A percentile compares a stretch with the other conserved stretches of the same genome.
Conservation (phyloP, 305 asterid species). For the Fraxinus angustifolia region DNA sequence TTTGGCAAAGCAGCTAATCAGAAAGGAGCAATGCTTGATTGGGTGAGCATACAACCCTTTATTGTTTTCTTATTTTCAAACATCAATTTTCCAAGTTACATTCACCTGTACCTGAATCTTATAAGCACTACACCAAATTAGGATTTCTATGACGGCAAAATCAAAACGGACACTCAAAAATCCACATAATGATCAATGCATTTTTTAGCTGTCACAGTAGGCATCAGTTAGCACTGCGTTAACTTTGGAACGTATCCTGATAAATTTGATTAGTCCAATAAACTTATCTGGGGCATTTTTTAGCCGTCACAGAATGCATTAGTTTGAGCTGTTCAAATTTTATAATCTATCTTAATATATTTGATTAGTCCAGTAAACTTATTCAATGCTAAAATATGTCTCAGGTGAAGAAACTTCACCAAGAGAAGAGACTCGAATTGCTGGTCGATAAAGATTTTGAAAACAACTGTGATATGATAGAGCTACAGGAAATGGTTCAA, state of each 20-base stretch:
- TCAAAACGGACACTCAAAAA: neutral
- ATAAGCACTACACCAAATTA: neutral
- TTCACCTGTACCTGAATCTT: neutral
- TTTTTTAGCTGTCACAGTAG: neutral
- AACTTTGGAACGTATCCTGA: neutral
- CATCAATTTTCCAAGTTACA: neutral
- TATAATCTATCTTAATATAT: neutral
- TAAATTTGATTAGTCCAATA: neutral
- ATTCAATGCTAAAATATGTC: neutral
- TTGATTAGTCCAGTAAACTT: neutral
- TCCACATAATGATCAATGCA: neutral
- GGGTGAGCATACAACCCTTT: conserved; percentile 30
- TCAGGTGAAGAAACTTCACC: conserved; percentile 45
- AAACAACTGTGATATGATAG: conserved; percentile 33
- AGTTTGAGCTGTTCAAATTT: neutral
- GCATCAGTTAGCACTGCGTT: neutral
- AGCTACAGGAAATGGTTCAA: conserved; percentile 47
- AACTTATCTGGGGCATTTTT: neutral
- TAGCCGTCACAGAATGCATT: neutral
- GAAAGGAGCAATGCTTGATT: conserved; percentile 48
- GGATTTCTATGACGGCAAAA: neutral
- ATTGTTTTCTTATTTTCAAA: neutral
- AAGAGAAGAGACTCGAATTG: conserved; percentile 39
- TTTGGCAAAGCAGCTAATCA: conserved; percentile 45
- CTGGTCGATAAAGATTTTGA: conserved; percentile 42